phyloP scores from a whole-genome alignment of 1,284 basidiomycete genomes.

The Rhodotorula sp. region DNA sequence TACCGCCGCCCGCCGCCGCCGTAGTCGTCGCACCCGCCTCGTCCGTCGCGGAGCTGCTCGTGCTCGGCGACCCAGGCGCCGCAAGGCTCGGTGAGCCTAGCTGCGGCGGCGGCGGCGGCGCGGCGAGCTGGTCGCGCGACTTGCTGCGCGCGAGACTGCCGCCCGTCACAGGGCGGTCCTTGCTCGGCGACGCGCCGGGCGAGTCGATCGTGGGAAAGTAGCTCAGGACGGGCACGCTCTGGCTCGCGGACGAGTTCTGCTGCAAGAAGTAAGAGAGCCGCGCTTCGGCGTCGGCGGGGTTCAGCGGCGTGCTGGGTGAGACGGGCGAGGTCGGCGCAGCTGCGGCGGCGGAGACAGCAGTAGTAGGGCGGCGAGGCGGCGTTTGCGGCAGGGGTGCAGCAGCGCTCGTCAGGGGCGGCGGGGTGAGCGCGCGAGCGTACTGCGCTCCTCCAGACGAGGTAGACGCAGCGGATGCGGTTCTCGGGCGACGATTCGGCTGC shows the following conservation, averaged over 20 bases:
- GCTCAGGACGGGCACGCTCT: background rate
- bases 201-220: constrained; percentile 32
- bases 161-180: background rate
- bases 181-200: background rate
- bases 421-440: background rate
- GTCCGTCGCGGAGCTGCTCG: background rate
- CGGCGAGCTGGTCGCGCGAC: background rate
- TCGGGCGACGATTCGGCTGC: too few species aligned
- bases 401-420: background rate
- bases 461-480: too few species aligned
- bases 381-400: background rate
- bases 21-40: background rate
- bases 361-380: background rate
- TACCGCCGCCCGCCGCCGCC: background rate
- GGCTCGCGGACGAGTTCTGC: background rate
- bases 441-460: background rate
- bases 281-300: constrained; percentile 1
- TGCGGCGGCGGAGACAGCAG: background rate
- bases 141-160: background rate
- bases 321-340: background rate
- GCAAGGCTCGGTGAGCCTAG: background rate
- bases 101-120: background rate
- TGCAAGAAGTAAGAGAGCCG: constrained; percentile 25
- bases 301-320: background rate
- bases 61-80: background rate